Percentiles rank a stretch among this genome's conserved stretches.
These are phyloP conservation scores for Vitis rupestris DNA, from an alignment of 164 flowering plant species.

Conservation along the genomic window DNA sequence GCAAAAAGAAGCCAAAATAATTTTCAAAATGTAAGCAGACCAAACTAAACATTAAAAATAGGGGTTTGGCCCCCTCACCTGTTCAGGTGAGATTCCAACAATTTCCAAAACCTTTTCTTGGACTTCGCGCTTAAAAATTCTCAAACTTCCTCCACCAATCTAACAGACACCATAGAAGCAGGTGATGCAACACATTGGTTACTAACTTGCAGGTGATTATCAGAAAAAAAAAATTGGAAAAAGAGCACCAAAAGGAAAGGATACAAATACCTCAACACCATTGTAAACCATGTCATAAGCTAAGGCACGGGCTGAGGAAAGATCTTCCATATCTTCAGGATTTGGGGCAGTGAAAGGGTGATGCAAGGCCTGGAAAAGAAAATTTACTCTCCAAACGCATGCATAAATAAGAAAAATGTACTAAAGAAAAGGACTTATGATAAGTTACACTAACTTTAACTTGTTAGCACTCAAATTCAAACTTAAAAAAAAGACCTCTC, in stretches of 20 bases:
- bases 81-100: conserved; percentile 73
- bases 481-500: no score
- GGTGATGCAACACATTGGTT: background rate
- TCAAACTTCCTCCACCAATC: conserved; percentile 99
- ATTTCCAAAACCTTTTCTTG: conserved; percentile 86
- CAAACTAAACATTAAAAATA: background rate
- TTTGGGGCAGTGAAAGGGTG: conserved; percentile 98
- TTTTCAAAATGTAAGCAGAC: background rate
- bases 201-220: background rate
- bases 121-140: conserved; percentile 83
- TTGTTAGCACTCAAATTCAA: background rate
- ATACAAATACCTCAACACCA: conserved; percentile 79
- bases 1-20: background rate
- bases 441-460: background rate
- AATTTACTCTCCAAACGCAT: background rate
- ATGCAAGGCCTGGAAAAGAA: conserved; percentile 74
- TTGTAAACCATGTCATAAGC: conserved; percentile 99
- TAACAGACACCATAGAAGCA: conserved; percentile 21
- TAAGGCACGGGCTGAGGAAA: conserved; percentile 89
- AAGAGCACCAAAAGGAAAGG: background rate
- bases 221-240: background rate
- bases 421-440: background rate
- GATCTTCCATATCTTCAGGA: conserved; percentile 79
- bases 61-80: conserved; percentile 40
- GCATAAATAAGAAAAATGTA: background rate